Percentiles rank a stretch among this genome's conserved stretches.
These are phyloP conservation scores for Astragalus glycyphyllos DNA, from an alignment of 306 rosid species.

Conservation along the genomic window DNA sequence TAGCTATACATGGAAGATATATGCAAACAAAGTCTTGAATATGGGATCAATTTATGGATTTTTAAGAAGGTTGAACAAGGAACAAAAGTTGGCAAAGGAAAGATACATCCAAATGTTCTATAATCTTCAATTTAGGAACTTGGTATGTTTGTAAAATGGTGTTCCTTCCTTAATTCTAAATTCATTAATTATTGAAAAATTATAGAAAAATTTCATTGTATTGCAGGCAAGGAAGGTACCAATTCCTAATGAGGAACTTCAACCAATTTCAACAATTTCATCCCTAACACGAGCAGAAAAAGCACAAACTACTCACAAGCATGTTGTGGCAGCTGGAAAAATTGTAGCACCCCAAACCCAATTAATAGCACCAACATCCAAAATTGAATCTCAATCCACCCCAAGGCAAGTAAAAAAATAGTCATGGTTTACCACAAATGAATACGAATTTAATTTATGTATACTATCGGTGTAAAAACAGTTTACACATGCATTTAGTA, in stretches of 20 bases:
- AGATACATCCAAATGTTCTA: constrained; percentile 84
- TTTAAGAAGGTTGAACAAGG: constrained; percentile 81
- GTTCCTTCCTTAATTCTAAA: background rate
- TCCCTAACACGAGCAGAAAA: constrained; percentile 36
- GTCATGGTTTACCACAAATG: background rate
- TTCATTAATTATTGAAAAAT: constrained; percentile 6
- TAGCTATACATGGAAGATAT: constrained; percentile 98
- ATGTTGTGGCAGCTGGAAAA: constrained; percentile 18
- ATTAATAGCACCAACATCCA: constrained; percentile 20
- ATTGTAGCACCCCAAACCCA: constrained; percentile 33
- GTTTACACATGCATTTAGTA: too few relatives aligned
- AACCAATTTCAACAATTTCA: constrained; percentile 22
- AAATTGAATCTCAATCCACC: constrained; percentile 33
- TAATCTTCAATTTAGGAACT: constrained; percentile 72
- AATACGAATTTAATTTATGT: too few relatives aligned
- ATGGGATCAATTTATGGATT: constrained; percentile 87
- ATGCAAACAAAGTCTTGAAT: constrained; percentile 82
- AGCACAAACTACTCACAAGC: constrained; percentile 16
- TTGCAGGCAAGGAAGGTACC: constrained; percentile 67
- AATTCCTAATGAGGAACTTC: constrained; percentile 55
- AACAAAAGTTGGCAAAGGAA: constrained; percentile 73
- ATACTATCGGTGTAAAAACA: too few relatives aligned
- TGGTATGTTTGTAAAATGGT: constrained; percentile 52
- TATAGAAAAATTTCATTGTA: constrained; percentile 13
- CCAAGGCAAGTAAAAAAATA: constrained; percentile 40